A percentile compares a stretch with the other conserved stretches of the same genome.
phyloP scores from a whole-genome alignment of 441 rosid species.

The Corymbia citriodora region DNA sequence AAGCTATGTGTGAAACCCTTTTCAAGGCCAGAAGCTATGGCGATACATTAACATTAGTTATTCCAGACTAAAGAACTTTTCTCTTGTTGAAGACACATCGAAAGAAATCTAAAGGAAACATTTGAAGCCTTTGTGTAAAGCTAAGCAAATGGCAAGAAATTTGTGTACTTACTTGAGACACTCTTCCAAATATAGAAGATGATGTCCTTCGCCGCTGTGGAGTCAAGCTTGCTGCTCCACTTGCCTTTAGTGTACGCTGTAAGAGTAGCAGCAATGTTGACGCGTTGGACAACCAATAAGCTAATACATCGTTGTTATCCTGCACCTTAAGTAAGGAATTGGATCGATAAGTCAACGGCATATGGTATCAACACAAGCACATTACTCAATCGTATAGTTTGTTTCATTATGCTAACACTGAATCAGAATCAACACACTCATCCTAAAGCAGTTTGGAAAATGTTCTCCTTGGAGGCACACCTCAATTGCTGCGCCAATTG shows the following conservation, averaged over 20 bases:
- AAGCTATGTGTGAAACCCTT: slow-evolving; percentile 46
- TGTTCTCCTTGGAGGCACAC: background rate
- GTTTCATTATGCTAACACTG: background rate
- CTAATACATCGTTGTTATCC: slow-evolving; percentile 49
- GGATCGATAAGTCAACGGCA: background rate
- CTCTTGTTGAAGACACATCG: background rate
- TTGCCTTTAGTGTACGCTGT: slow-evolving; percentile 58
- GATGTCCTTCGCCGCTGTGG: slow-evolving; percentile 50
- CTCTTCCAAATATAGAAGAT: slow-evolving; percentile 68
- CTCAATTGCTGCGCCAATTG: background rate
- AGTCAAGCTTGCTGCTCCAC: slow-evolving; percentile 38
- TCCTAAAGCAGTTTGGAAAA: background rate
- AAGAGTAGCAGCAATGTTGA: slow-evolving; percentile 51
- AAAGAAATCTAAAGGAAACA: background rate
- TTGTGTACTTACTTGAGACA: slow-evolving; percentile 41
- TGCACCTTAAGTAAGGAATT: slow-evolving; percentile 36
- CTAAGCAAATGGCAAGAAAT: background rate
- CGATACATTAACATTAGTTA: background rate
- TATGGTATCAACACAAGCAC: background rate
- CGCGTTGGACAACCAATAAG: slow-evolving; percentile 71
- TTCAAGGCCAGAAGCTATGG: background rate
- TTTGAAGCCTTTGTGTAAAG: background rate
- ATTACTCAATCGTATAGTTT: background rate
- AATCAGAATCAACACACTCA: background rate
- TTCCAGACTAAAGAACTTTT: background rate